Evolutionary conservation across 2,329 filamentous ascomycete species (phyloP).

Genomic region (Penicillium freii): DNA sequence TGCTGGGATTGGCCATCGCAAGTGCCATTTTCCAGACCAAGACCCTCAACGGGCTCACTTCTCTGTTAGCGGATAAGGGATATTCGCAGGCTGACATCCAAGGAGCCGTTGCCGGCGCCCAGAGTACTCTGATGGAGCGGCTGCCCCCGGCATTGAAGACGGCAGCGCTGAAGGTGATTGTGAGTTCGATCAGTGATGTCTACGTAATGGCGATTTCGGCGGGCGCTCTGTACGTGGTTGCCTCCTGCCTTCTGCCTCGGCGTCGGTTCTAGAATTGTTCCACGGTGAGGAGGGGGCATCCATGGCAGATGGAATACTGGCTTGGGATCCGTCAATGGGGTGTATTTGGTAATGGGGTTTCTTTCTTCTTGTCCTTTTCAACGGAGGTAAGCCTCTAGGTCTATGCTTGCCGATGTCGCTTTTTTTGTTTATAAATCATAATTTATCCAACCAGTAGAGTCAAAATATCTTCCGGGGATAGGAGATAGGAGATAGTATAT

Average conservation of each 20-base stretch:
- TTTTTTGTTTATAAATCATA: neutral
- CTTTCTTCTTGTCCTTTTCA: neutral
- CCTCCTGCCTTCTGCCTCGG: neutral
- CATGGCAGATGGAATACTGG: neutral
- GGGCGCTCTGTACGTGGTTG: neutral
- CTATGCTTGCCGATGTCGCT: neutral
- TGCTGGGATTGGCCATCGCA: constrained; percentile 14
- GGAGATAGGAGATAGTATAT: neutral
- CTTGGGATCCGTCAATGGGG: neutral
- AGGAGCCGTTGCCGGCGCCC: neutral
- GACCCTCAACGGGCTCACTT: neutral
- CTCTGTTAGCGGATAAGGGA: neutral
- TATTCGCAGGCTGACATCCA: neutral
- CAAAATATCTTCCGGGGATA: neutral
- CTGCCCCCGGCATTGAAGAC: neutral
- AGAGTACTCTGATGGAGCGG: neutral
- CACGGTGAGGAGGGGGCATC: neutral
- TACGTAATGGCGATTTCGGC: neutral
- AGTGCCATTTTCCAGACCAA: constrained; percentile 11
- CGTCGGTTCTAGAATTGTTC: neutral
- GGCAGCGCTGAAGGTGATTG: neutral
- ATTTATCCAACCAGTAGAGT: neutral
- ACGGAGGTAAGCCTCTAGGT: neutral
- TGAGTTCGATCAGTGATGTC: neutral
- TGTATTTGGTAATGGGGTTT: neutral